Evolutionary conservation across 805 yeast genomes (phyloP).

Genomic region (Ogataea kodamae): DNA sequence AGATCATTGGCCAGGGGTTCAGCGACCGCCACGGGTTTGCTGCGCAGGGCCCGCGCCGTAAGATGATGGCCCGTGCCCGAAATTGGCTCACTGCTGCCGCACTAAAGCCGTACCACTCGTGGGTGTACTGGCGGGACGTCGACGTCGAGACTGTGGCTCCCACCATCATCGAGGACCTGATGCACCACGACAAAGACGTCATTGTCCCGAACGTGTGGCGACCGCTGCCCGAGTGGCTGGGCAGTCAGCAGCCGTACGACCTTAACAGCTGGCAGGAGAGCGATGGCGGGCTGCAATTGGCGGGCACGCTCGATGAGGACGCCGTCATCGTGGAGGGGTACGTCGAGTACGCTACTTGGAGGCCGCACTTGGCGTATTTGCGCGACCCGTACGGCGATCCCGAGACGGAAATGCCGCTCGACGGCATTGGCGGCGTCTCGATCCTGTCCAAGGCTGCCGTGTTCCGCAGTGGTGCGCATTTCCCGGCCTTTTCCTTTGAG

Average conservation of each 20-base stretch:
- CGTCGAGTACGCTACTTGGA: conserved; percentile 96
- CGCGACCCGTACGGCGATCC: conserved; percentile 95
- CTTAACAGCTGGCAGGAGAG: conserved; percentile 83
- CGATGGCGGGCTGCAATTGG: conserved; percentile 76
- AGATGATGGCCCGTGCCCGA: conserved; percentile 92
- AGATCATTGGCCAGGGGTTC: conserved; percentile 87
- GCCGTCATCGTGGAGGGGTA: conserved; percentile 97
- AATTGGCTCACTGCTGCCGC: conserved; percentile 91
- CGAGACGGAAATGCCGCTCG: conserved; percentile 86
- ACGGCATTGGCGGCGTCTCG: conserved; percentile 97
- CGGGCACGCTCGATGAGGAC: conserved; percentile 78
- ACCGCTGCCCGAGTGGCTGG: conserved; percentile 83
- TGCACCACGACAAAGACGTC: conserved; percentile 88
- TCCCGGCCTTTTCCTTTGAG: conserved; percentile 94
- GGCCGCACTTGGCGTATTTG: conserved; percentile 93
- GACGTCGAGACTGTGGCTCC: conserved; percentile 91
- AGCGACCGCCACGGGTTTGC: conserved; percentile 93
- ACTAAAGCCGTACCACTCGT: conserved; percentile 85
- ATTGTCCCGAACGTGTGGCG: conserved; percentile 95
- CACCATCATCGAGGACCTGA: conserved; percentile 82
- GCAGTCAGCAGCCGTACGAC: conserved; percentile 81
- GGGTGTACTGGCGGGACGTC: conserved; percentile 98
- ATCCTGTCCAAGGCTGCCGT: conserved; percentile 84
- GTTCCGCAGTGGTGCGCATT: conserved; percentile 84
- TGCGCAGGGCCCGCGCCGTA: conserved; percentile 93